These are phyloP conservation scores for Sungouiella thailandica DNA, from an alignment of 805 yeast species.

Conservation along the genomic window DNA sequence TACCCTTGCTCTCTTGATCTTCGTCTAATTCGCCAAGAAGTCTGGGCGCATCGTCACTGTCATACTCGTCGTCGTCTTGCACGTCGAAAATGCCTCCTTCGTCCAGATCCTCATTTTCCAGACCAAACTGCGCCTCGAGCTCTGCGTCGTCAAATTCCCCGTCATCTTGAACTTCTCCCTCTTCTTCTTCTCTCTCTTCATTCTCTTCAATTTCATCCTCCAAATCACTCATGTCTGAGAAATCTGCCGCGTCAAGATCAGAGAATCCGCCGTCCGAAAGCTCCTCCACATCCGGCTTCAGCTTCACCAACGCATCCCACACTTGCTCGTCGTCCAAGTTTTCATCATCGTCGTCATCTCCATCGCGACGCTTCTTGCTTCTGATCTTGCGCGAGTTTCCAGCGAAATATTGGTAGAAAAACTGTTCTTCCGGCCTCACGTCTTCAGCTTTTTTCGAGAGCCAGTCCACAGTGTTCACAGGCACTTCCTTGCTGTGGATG, in stretches of 20 bases:
- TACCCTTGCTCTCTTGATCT: constrained; percentile 26
- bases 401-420: constrained; percentile 81
- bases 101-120: constrained; percentile 9
- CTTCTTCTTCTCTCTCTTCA: constrained; percentile 29
- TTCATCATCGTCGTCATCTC: constrained; percentile 38
- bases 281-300: constrained; percentile 63
- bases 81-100: constrained; percentile 18
- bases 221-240: constrained; percentile 33
- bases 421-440: constrained; percentile 81
- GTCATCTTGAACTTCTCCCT: constrained; percentile 19
- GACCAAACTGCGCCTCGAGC: constrained; percentile 23
- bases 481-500: constrained; percentile 40
- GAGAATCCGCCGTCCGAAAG: constrained; percentile 27
- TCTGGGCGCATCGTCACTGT: constrained; percentile 12
- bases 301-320: constrained; percentile 74
- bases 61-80: constrained; percentile 7
- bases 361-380: constrained; percentile 15
- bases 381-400: constrained; percentile 38
- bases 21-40: constrained; percentile 17
- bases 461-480: constrained; percentile 89
- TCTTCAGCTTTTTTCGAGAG: constrained; percentile 53
- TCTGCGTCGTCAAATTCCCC: constrained; percentile 23
- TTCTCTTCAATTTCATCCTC: constrained; percentile 37
- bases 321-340: constrained; percentile 64
- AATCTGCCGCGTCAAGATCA: constrained; percentile 43